Conservation (phyloP, 2,329 filamentous ascomycete genomes). For the Arthrobotrys entomopaga region DNA sequence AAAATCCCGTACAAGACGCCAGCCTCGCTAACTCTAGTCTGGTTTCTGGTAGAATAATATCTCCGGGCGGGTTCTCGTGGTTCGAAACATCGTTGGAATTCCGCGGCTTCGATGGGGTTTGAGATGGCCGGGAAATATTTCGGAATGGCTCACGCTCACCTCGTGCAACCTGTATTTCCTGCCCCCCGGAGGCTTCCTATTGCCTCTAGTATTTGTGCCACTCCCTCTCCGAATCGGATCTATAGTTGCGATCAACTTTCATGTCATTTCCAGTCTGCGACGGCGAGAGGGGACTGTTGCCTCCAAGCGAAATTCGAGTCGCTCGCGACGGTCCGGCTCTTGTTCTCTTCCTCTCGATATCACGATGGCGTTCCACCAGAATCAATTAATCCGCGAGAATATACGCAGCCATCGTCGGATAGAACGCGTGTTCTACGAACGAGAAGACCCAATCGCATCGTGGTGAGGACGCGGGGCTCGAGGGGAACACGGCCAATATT, state of each 20-base stretch:
- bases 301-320: no score
- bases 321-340: no score
- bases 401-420: no score
- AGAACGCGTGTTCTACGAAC: no score
- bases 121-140: neutral
- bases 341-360: no score
- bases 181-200: no score
- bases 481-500: no score
- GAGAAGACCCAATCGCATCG: no score
- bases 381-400: no score
- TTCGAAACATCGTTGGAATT: conserved; percentile 2
- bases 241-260: conserved; percentile 1
- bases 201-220: neutral
- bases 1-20: conserved; percentile 1
- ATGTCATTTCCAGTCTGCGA: conserved; percentile 4
- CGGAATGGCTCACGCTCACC: neutral
- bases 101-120: neutral
- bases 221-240: conserved; percentile 1
- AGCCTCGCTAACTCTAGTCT: neutral
- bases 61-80: neutral
- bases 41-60: neutral
- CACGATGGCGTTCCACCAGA: no score
- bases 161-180: neutral
- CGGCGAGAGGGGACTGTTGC: neutral
- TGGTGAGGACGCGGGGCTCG: no score